Conservation (phyloP, 139 green algal species). For the Coccomyxa sp. region DNA sequence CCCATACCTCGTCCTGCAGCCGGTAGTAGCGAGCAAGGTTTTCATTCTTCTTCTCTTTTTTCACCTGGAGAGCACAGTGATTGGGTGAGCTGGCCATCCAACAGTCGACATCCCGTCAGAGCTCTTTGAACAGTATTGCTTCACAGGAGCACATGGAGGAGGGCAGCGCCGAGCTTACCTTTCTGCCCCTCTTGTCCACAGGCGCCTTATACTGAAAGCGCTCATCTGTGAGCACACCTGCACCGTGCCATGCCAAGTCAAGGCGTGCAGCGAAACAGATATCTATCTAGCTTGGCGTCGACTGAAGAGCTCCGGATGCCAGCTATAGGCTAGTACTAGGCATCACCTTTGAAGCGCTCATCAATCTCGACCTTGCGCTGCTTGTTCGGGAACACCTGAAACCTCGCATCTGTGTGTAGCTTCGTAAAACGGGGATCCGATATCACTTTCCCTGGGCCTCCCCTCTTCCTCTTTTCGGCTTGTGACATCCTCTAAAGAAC, state of each 20-base stretch:
- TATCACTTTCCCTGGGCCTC: conserved; percentile 3
- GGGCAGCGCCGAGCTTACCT: conserved; percentile 35
- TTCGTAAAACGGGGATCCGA: conserved; percentile 71
- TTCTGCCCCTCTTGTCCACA: conserved; percentile 85
- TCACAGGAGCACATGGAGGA: neutral
- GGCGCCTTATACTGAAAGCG: conserved; percentile 47
- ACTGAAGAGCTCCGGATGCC: neutral
- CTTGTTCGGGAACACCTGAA: conserved; percentile 68
- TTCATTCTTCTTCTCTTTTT: conserved; percentile 34
- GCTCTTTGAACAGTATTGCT: too few species aligned
- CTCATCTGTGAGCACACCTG: conserved; percentile 84
- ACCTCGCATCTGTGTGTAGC: conserved; percentile 82
- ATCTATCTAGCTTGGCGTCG: too few species aligned
- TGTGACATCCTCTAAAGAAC: too few species aligned
- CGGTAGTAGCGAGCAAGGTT: conserved; percentile 75
- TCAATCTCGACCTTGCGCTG: conserved; percentile 81
- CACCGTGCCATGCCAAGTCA: neutral
- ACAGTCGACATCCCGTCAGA: neutral
- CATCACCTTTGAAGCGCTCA: conserved; percentile 69
- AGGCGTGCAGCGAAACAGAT: neutral
- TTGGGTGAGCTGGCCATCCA: too few species aligned
- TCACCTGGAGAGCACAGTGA: conserved; percentile 5
- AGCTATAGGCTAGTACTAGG: neutral
- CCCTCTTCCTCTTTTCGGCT: neutral
- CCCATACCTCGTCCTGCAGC: conserved; percentile 39